phyloP scores from a whole-genome alignment of 345 rosid genomes.

The Eucalyptus brandiana region DNA sequence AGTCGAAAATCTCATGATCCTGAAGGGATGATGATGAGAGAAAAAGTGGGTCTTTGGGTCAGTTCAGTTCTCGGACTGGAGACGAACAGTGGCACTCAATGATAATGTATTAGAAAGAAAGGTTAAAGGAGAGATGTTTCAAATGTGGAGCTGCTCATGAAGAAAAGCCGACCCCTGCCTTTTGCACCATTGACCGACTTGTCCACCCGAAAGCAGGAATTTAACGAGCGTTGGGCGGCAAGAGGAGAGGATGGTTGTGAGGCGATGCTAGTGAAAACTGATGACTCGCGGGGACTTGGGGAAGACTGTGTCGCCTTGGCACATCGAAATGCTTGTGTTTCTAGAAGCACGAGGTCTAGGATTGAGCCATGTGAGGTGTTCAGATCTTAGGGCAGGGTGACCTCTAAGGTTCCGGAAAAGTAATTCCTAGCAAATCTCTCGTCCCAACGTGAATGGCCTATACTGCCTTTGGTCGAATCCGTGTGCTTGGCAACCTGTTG shows the following conservation, averaged over 20 bases:
- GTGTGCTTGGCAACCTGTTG: not conserved
- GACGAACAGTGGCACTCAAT: not conserved
- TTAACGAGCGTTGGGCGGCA: not conserved
- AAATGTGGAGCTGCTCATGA: not conserved
- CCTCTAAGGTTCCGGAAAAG: not conserved
- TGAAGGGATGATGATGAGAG: not conserved
- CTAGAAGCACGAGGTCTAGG: not conserved
- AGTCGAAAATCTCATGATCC: not conserved
- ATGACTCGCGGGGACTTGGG: not conserved
- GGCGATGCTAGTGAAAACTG: not conserved
- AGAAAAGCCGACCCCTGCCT: not conserved
- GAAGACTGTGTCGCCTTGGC: not conserved
- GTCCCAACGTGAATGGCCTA: not conserved
- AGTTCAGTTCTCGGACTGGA: not conserved
- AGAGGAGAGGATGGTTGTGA: not conserved
- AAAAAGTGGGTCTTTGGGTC: not conserved
- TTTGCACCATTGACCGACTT: not conserved
- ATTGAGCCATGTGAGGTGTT: not conserved
- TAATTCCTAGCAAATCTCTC: not conserved
- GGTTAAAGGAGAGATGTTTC: not conserved
- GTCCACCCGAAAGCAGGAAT: not conserved
- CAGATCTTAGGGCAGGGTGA: not conserved
- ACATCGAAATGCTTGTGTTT: not conserved
- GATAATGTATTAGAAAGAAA: not conserved
- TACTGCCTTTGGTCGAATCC: not conserved